These are phyloP conservation scores for Penicillium capsulatum DNA, from an alignment of 2,329 filamentous ascomycete genomes.

Conservation along the genomic window DNA sequence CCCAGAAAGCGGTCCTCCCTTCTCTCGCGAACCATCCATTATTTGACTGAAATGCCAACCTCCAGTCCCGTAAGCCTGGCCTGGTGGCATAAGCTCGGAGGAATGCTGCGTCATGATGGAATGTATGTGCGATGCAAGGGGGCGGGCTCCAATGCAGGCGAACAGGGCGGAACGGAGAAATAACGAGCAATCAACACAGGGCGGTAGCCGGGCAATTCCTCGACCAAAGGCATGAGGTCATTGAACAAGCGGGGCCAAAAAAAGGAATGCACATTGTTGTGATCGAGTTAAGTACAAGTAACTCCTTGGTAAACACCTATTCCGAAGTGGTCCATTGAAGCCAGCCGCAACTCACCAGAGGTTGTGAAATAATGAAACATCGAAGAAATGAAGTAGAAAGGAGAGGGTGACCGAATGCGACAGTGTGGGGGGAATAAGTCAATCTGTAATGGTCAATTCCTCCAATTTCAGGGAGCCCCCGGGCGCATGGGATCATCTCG, in stretches of 20 bases:
- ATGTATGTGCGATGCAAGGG: conserved; percentile 19
- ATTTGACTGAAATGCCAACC: conserved; percentile 8
- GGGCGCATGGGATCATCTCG: conserved; percentile 52
- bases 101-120: conserved; percentile 23
- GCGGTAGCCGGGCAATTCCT: conserved; percentile 4
- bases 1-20: conserved; percentile 5
- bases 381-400: too few relatives aligned
- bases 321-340: conserved; percentile 14
- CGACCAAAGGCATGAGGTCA: conserved; percentile 13
- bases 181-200: background rate
- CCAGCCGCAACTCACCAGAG: conserved; percentile 5
- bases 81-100: conserved; percentile 6
- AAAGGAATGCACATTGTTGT: conserved; percentile 19
- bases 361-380: too few relatives aligned
- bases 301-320: conserved; percentile 20
- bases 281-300: conserved; percentile 19
- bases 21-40: conserved; percentile 3
- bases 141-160: background rate
- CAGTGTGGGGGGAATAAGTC: too few relatives aligned
- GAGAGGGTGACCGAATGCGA: too few relatives aligned
- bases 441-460: too few relatives aligned
- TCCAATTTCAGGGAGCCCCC: conserved; percentile 19
- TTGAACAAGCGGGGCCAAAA: conserved; percentile 4
- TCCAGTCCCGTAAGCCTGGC: background rate
- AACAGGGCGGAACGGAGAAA: background rate